These are phyloP conservation scores for Gynostemma pentaphyllum DNA, from an alignment of 306 rosid species.

Conservation along the genomic window DNA sequence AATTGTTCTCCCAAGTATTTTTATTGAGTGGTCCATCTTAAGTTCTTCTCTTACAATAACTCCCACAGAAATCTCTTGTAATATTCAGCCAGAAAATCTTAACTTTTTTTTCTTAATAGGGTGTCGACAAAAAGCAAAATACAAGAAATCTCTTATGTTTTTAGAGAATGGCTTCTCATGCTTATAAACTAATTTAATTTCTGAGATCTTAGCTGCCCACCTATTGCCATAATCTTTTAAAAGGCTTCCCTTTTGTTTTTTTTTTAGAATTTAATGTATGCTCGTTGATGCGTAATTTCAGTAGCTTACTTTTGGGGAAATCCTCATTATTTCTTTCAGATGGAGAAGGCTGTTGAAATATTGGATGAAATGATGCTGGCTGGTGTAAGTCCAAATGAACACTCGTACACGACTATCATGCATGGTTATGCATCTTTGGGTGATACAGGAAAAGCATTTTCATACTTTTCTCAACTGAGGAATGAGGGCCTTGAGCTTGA, in stretches of 20 bases:
- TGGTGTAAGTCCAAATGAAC: conserved; percentile 68
- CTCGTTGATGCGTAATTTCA: neutral
- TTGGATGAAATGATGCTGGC: conserved; percentile 85
- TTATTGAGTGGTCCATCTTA: neutral
- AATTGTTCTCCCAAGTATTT: neutral
- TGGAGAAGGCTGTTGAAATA: conserved; percentile 67
- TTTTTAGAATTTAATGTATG: neutral
- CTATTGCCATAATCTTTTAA: neutral
- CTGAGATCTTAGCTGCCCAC: neutral
- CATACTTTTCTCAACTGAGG: conserved; percentile 62
- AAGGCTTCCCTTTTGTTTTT: neutral
- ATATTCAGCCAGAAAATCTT: neutral
- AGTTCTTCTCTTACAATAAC: neutral
- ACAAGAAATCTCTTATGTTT: neutral
- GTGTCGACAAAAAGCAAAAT: neutral
- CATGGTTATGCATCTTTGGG: conserved; percentile 93
- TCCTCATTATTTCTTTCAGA: conserved; percentile 26
- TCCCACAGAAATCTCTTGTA: neutral
- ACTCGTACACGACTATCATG: conserved; percentile 86
- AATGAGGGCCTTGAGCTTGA: conserved; percentile 75
- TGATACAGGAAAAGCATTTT: conserved; percentile 83
- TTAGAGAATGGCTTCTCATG: neutral
- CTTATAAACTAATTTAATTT: neutral
- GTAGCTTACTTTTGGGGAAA: neutral
- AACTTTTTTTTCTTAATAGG: neutral